Evolutionary conservation across 106 monocot species (phyloP).

Genomic region (Xerophyta viscosa): DNA sequence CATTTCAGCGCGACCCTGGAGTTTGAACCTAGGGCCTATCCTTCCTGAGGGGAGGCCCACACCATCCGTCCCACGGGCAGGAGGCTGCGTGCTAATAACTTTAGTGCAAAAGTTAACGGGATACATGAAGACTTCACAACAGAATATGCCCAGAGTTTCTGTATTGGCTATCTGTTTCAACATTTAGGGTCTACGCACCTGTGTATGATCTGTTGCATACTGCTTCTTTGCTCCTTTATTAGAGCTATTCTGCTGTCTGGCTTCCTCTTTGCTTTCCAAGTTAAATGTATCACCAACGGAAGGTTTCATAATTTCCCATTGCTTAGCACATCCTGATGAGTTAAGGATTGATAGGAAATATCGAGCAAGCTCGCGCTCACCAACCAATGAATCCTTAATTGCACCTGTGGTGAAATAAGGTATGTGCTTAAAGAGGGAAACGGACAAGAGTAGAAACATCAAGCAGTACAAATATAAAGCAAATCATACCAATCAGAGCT

Average conservation of each 20-base stretch:
- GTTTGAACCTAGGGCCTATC: too few species aligned
- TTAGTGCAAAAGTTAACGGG: too few species aligned
- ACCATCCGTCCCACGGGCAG: too few species aligned
- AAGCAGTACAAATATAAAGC: background rate
- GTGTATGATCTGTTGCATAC: slow-evolving; percentile 83
- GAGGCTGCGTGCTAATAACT: too few species aligned
- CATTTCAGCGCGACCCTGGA: too few species aligned
- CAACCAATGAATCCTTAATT: slow-evolving; percentile 41
- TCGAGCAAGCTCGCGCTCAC: slow-evolving; percentile 35
- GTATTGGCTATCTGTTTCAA: too few species aligned
- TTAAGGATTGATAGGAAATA: slow-evolving; percentile 59
- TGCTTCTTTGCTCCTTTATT: slow-evolving; percentile 22
- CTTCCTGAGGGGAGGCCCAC: too few species aligned
- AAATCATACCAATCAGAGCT: slow-evolving; percentile 61
- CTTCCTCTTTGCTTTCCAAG: background rate
- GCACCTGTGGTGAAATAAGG: slow-evolving; percentile 30
- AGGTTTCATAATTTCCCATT: slow-evolving; percentile 48
- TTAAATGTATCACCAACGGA: background rate
- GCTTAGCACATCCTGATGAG: slow-evolving; percentile 32
- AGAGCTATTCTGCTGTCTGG: background rate
- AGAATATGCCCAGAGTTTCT: too few species aligned
- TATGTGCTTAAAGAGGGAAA: slow-evolving; percentile 14
- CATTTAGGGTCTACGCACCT: slow-evolving; percentile 24
- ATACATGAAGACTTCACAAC: too few species aligned
- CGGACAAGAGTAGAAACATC: background rate